Base-by-base conservation (phyloP, 108 stramenopile genomes). In the Skeletonema potamos region DNA sequence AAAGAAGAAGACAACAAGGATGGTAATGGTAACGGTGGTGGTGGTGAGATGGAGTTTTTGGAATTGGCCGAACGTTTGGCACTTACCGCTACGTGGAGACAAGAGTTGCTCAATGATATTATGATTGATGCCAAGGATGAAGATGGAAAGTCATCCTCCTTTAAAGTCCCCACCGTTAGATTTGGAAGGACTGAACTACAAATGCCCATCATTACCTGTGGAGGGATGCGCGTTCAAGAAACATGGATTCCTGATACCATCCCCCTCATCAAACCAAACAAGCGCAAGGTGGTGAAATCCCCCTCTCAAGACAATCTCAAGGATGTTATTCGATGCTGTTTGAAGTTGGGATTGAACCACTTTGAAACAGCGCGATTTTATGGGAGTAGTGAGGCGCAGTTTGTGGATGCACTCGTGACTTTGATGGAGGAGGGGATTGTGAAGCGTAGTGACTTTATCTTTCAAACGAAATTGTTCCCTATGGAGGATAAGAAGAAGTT, bases 301-400 rank as follows among this genome's bases (percentile, higher is more conserved):
- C 32, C 55, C 6, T 82, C 78, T 59, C 85, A 88, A 37, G 24
- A 58, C 12, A 88, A 88, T 62, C 61, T 91, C 30, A 58, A 72
- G 32, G 69, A 83, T 54, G 66, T 82, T 29, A 63, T 89, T 22
- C 24, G 61, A 15, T 39, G 54, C 15, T 83, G 88, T 44, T 57
- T 93, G 12, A 64, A 70, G 43, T 28, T 86, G 30, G 92, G 92
- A 8, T 61, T 91, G 11, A 93, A 90, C 62, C 92, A 93, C 61
- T 88, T 93, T 64, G 92, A 93, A 75, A 93, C 92, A 9, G 92
- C 92, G 1, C 29, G 86, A 30, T 76, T 87, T 36, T 85, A 89
- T 74, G 85, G 89, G 0, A 82, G 83, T 6, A 79, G 78, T 36
- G 88, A 89, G 59, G 26, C 76, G 8, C 86, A 89, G 64, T 75